Evolutionary conservation across 2,329 filamentous ascomycete species (phyloP).

Genomic region (Leptographium flavum): DNA sequence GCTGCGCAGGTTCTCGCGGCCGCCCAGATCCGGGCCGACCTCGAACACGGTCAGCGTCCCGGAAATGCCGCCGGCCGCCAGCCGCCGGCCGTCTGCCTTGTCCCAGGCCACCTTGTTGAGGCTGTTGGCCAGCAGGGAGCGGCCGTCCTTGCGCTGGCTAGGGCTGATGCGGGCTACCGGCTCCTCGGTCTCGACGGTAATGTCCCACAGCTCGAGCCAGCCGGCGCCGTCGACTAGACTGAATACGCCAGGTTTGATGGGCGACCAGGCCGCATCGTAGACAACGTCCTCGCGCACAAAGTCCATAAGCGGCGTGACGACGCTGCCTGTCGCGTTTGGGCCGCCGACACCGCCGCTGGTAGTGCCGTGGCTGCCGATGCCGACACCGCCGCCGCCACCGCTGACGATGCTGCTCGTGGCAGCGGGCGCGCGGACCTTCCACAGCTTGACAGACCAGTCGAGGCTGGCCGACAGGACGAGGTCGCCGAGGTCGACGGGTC

Average conservation of each 20-base stretch:
- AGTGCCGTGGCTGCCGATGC: not conserved
- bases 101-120: conserved; percentile 95
- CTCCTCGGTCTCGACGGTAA: conserved; percentile 84
- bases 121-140: conserved; percentile 64
- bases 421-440: conserved; percentile 78
- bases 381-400: conserved; percentile 20
- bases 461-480: conserved; percentile 82
- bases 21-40: conserved; percentile 67
- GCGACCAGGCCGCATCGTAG: conserved; percentile 92
- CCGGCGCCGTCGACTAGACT: conserved; percentile 88
- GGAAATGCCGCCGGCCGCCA: conserved; percentile 86
- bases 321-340: conserved; percentile 40
- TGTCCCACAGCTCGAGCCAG: conserved; percentile 86
- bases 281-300: conserved; percentile 92
- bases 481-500: conserved; percentile 87
- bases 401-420: conserved; percentile 45
- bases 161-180: conserved; percentile 71
- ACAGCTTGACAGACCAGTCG: conserved; percentile 95
- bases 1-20: conserved; percentile 65
- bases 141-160: conserved; percentile 47
- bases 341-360: conserved; percentile 23
- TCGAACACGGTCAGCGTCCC: conserved; percentile 87
- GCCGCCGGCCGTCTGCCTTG: conserved; percentile 66
- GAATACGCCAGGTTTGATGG: conserved; percentile 86
- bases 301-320: conserved; percentile 65